These are phyloP conservation scores for Immersiporthe knoxdaviesiana DNA, from an alignment of 2,329 filamentous ascomycete genomes.

Conservation along the genomic window DNA sequence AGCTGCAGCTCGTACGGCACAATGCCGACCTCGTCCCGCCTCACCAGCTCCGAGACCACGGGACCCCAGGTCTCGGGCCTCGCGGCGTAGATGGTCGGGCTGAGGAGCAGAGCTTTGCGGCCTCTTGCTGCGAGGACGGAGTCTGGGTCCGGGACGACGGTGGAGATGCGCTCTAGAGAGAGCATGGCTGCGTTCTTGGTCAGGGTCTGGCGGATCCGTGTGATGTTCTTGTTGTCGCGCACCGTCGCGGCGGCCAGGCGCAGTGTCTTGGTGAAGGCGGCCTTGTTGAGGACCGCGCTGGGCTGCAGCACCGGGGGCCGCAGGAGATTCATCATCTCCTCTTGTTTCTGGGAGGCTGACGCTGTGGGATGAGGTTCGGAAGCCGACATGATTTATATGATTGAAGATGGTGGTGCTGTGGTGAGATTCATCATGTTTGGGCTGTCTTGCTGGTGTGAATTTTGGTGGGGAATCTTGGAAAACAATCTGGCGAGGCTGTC, in stretches of 20 bases:
- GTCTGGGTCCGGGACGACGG: conserved; percentile 67
- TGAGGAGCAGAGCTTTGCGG: conserved; percentile 64
- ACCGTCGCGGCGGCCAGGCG: conserved; percentile 79
- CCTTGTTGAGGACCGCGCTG: conserved; percentile 78
- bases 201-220: conserved; percentile 69
- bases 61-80: conserved; percentile 77
- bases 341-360: conserved; percentile 14
- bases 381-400: conserved; percentile 19
- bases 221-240: conserved; percentile 74
- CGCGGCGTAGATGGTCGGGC: conserved; percentile 57
- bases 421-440: conserved; percentile 11
- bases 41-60: conserved; percentile 68
- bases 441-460: background rate
- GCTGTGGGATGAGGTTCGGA: background rate
- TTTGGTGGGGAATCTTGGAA: conserved; percentile 13
- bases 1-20: conserved; percentile 76
- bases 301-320: conserved; percentile 78
- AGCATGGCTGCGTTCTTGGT: conserved; percentile 69
- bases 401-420: background rate
- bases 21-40: conserved; percentile 69
- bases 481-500: conserved; percentile 29
- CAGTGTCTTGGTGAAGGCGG: conserved; percentile 78
- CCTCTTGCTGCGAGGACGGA: conserved; percentile 55
- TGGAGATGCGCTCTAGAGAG: conserved; percentile 62
- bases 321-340: conserved; percentile 60